Evolutionary conservation across 192 early-diverging fungal genomes (phyloP), one percentile per base, ranked within the genome.

Genomic region (Mortierella alpina): DNA sequence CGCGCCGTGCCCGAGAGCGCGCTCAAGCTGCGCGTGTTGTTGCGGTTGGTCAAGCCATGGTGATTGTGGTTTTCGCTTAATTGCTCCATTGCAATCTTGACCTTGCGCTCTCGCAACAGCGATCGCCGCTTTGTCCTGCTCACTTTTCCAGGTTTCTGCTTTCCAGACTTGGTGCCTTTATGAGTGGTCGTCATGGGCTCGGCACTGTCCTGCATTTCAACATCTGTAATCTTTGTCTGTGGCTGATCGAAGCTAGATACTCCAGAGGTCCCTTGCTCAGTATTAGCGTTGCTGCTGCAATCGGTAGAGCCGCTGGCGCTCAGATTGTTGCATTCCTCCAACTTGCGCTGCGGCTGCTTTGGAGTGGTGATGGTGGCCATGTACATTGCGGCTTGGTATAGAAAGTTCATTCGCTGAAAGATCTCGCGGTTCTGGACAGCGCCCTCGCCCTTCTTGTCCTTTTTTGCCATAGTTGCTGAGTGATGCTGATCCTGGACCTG

Each of bases 371-470:
- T 67, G 17, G 78, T 84, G n/a, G 90, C 78, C 88, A 92, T 84
- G 39, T 88, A 82, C 42, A 79, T 75, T 1, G 90, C 87, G 12
- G 91, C 91, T 54, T 91, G 90, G 60, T 92, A 86, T 18, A 92
- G 68, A 65, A 90, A 91, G 68, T 90, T 90, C 86, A 92, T 87
- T 15, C 90, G 84, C 50, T 91, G 89, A 82, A 85, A 91, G 44
- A 86, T 77, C 59, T 92, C 88, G 0, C 73, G 49, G 51, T 90
- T 85, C 39, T 88, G 75, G 8, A 86, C 68, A 4, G 70, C 59
- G 31, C 81, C 63, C 55, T 72, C 76, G 5, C 56, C 73, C 13
- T 74, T 75, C 70, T 80, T 70, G 51, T 82, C 73, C 59, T 82
- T 73, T 18, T 79, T 79, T 9, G 69, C 76, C 76, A 79, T 79